Base-by-base conservation (phyloP, 192 early-diverging fungal species). In the Backusella tarrabulga region DNA sequence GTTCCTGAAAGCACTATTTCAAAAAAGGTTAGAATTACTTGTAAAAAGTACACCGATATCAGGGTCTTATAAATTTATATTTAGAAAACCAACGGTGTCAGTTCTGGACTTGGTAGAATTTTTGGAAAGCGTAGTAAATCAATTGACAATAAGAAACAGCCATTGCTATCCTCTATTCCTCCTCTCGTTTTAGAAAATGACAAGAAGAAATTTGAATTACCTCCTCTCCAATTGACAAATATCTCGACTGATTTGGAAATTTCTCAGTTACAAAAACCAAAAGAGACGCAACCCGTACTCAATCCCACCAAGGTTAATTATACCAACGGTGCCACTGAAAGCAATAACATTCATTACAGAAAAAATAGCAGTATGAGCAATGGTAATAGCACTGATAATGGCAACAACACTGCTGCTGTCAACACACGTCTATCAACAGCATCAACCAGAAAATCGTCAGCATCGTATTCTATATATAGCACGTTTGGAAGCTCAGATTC, bases 401-500 rank as follows among this genome's bases (percentile, higher is more conserved):
- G 8, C 21, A 63, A 63, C 23, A 63, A 3, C 11, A 7, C 14
- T 6, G 8, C 41, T 29, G 2, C 34, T 15, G 34, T 3, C 35
- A 29, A n/a, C 52, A 42, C 76, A 42, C 70, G 77, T 21, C 74
- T 72, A 67, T 79, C 77, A 11, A 34, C 41, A 32, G 29, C 52
- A 9, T 79, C 77, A 34, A 79, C 72, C 23, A 66, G 73, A 34
- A 79, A 79, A 70, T 79, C 72, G 7, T 54, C 72, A 26, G 77
- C 41, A 21, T 79, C 77, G 1, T 79, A 79, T 74, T 79, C 77
- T 12, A 68, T 79, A 7, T 79, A 79, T 26, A 74, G 72, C 11
- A 79, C 77, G 12, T 79, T 79, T 79, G 77, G 71, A 11, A 71
- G 72, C 17, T 74, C 77, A 12, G 52, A 60, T n/a, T 60, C 52